Evolutionary conservation across 108 stramenopile genomes (phyloP), one percentile per base, ranked within the genome.

Genomic region (Bacterosira constricta): DNA sequence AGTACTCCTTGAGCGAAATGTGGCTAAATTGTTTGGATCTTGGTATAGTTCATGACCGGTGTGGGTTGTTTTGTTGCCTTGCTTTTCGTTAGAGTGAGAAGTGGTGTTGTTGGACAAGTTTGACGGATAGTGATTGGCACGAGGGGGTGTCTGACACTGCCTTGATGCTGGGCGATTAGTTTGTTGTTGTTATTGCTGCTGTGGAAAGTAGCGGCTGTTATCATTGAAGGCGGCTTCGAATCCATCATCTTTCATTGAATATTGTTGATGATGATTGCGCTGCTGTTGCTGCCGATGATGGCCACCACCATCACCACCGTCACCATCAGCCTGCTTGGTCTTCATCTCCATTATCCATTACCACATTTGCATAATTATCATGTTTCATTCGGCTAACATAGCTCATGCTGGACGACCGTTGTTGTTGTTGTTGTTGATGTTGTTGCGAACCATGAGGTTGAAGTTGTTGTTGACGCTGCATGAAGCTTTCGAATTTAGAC

Each of bases 311-410:
- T 50, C 35, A 50, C 12, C 21, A 30, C 18, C 67, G 41, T 52
- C 51, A 31, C 31, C 21, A 12, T 26, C 42, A 1, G 41, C 25
- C 68, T 77, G 75, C 54, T 63, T 68, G 62, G 17, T 57, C 51
- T 77, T 77, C 75, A 77, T 77, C 36, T 77, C 75, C 67, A 52
- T 27, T 6, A 77, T 77, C 75, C 67, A 52, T 27, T 6, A 77
- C 75, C 8, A 77, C 75, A 57, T 77, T 57, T 10, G 75, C 75
- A 60, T 77, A 77, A 64, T 77, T 57, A 25, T 77, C 49, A 35
- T 77, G 75, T 37, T 77, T 77, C 54, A 62, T 69, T 8, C 67
- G 26, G 15, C 67, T 69, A n/a, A 69, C 68, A 44, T 61, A 63
- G 55, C 65, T 67, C 75, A 77, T 77, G 67, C 54, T 53, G 26